Conservation (phyloP, 306 rosid species). For the Inga oerstediana region DNA sequence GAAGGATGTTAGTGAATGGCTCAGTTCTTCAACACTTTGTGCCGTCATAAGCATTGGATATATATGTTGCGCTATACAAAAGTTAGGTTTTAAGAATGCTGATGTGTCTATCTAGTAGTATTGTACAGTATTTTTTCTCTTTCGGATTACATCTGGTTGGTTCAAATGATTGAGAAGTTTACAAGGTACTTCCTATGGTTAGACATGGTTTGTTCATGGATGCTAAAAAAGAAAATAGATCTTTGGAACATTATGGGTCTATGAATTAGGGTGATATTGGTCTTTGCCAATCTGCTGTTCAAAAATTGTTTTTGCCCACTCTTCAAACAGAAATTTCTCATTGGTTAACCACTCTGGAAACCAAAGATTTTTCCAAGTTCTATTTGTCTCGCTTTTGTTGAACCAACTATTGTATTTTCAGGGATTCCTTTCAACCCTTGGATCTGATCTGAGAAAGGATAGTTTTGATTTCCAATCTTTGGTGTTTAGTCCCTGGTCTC, state of each 20-base stretch:
- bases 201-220: neutral
- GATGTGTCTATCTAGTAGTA: neutral
- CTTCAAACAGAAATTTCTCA: neutral
- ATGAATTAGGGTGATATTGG: neutral
- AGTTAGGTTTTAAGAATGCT: neutral
- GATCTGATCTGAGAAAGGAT: neutral
- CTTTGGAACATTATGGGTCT: neutral
- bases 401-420: neutral
- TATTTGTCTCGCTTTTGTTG: neutral
- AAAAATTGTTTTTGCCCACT: neutral
- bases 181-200: neutral
- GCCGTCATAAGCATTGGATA: neutral
- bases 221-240: neutral
- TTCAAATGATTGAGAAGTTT: neutral
- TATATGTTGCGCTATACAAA: neutral
- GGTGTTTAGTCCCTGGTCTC: neutral
- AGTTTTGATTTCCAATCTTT: neutral
- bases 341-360: neutral
- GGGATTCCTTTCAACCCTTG: neutral
- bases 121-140: neutral
- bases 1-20: neutral
- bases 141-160: neutral
- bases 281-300: neutral
- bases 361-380: neutral
- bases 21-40: neutral